A percentile compares a stretch with the other conserved stretches of the same genome.
Conservation (phyloP, 495 filamentous ascomycete species). For the Xylaria castorea region DNA sequence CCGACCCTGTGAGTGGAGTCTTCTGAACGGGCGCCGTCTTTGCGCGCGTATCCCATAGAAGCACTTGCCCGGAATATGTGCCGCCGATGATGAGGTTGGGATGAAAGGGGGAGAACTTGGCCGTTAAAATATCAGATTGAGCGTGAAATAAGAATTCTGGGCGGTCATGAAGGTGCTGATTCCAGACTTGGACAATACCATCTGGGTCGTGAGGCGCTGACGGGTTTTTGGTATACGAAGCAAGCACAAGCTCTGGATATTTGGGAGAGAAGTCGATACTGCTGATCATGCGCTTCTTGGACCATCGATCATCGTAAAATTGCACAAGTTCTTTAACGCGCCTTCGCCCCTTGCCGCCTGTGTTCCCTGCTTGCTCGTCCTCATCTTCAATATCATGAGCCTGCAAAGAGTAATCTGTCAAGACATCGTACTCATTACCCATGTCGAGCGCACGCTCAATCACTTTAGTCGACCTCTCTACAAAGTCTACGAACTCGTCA, state of each 20-base stretch:
- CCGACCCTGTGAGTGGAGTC: conserved; percentile 89
- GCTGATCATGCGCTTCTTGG: conserved; percentile 95
- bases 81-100: conserved; percentile 94
- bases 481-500: conserved; percentile 91
- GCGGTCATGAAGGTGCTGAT: conserved; percentile 88
- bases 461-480: conserved; percentile 94
- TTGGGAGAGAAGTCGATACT: conserved; percentile 92
- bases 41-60: conserved; percentile 96
- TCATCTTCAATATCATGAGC: conserved; percentile 76
- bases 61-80: conserved; percentile 93
- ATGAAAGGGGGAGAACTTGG: conserved; percentile 97
- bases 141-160: conserved; percentile 97
- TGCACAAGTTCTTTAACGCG: conserved; percentile 86
- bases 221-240: conserved; percentile 95
- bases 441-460: conserved; percentile 90
- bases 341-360: conserved; percentile 74
- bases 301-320: conserved; percentile 95
- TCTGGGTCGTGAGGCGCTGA: conserved; percentile 94
- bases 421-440: conserved; percentile 83
- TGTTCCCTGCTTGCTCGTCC: conserved; percentile 77
- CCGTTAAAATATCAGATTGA: conserved; percentile 91
- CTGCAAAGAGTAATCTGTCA: conserved; percentile 90
- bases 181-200: conserved; percentile 96
- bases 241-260: conserved; percentile 90
- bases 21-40: conserved; percentile 90